Percentiles rank a stretch among this genome's conserved stretches.
Conservation (phyloP, 257 asterid species). For the Nicotiana benthamiana region DNA sequence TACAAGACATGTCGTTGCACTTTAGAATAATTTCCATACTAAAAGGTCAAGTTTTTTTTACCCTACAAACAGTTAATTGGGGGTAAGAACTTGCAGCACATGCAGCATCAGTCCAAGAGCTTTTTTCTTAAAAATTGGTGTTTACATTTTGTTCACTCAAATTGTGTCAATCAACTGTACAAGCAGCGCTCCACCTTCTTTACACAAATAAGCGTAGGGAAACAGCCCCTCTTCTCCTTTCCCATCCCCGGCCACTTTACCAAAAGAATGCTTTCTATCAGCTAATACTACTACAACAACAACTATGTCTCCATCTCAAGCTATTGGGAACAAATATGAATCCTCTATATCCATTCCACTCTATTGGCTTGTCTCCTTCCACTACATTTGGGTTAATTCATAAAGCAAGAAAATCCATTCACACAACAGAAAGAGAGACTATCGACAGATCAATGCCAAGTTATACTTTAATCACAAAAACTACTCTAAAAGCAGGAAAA, state of each 20-base stretch:
- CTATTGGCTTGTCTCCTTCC: not conserved
- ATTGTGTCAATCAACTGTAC: not conserved
- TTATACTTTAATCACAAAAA: not conserved
- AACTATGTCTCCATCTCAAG: not conserved
- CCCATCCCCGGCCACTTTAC: not conserved
- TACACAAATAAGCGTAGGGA: not conserved
- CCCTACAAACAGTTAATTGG: not conserved
- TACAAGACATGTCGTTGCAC: not conserved
- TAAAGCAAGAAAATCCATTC: not conserved
- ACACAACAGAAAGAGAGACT: not conserved
- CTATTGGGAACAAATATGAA: not conserved
- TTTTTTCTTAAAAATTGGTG: not conserved
- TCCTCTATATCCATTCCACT: not conserved
- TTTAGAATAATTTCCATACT: not conserved
- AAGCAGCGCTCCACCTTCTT: not conserved
- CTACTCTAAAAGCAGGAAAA: not conserved
- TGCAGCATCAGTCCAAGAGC: not conserved
- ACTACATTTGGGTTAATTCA: not conserved
- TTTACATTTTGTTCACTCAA: not conserved
- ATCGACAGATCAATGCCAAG: not conserved
- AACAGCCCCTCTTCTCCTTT: not conserved
- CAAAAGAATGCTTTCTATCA: not conserved
- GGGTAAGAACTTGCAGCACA: not conserved
- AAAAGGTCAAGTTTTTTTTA: not conserved
- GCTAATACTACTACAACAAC: not conserved